Evolutionary conservation across 1,284 basidiomycete species (phyloP), one percentile per base, ranked within the genome.

Genomic region (Athelia psychrophila): DNA sequence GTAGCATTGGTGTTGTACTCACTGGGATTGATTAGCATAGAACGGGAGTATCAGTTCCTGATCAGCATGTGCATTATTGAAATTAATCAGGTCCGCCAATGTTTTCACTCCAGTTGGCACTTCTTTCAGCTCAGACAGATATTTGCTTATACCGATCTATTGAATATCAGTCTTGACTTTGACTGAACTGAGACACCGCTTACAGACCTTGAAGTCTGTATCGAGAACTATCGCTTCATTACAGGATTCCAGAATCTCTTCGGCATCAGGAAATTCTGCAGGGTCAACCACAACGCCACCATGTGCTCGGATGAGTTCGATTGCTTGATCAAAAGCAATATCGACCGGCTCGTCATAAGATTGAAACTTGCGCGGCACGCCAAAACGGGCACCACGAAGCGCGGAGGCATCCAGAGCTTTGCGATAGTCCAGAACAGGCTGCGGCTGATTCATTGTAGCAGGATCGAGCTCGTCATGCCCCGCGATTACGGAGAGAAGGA

Each of bases 271-370:
- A 13, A 86, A 61, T 60, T 86, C 77, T 2, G 81, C 83, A 3
- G 82, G 81, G 61, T 86, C 84, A 3, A 86, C 71, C 13, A 86
- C 64, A 0, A 77, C 81, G 1, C 83, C 84, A 5, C 84, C 84
- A 1, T 86, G 71, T 1, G 58, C 57, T 36, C 68, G 64, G 27
- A 87, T 72, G 0, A 70, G 75, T 15, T 69, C 58, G 33, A 85
- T 60, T 0, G 81, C 79, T 35, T 72, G 54, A 48, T 81, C 75
- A 55, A 84, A 85, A 3, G 72, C 76, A 15, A 67, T 59, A 32
- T 73, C 72, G 16, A 79, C 66, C 49, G 77, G 66, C 3, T 61
- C 70, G 45, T 71, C 67, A 52, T 79, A 73, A 50, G 77, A 58
- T 55, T 82, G 77, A 18, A 76, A 72, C 4, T 61, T 60, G 3